A percentile compares a stretch with the other conserved stretches of the same genome.
Conservation (phyloP, 495 filamentous ascomycete species). For the Penicillium parvum region DNA sequence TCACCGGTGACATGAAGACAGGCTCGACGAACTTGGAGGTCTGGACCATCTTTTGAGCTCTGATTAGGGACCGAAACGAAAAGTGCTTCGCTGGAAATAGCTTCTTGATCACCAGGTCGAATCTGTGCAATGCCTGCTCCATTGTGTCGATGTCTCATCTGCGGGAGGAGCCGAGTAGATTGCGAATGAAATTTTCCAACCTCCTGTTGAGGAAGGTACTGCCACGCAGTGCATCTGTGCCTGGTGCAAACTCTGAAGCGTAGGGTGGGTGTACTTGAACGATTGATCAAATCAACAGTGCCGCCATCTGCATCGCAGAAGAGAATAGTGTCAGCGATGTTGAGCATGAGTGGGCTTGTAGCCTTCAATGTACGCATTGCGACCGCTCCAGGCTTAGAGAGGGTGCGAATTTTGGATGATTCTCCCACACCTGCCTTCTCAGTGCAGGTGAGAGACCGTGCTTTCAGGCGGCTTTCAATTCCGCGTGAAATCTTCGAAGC, state of each 20-base stretch:
- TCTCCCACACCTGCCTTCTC: constrained; percentile 64
- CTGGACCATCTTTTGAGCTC: constrained; percentile 17
- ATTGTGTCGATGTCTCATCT: constrained; percentile 22
- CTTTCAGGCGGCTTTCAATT: no score
- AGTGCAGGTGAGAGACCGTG: no score
- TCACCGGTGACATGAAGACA: constrained; percentile 10
- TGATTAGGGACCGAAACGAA: no score
- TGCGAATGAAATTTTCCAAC: constrained; percentile 63
- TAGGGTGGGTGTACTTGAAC: constrained; percentile 31
- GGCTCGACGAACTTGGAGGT: constrained; percentile 15
- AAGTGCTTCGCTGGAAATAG: no score
- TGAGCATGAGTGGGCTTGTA: constrained; percentile 58
- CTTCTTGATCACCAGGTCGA: no score
- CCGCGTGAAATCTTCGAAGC: no score
- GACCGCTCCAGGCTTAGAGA: constrained; percentile 73
- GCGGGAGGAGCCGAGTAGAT: constrained; percentile 35
- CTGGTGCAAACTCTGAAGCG: constrained; percentile 62
- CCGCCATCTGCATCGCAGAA: constrained; percentile 77
- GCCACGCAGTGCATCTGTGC: constrained; percentile 60
- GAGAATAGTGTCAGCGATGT: constrained; percentile 64
- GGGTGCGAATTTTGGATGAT: constrained; percentile 56
- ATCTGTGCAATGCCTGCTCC: constrained; percentile 16
- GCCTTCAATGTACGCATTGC: constrained; percentile 67
- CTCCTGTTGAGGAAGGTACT: constrained; percentile 66
- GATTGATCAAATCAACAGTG: constrained; percentile 64